These are phyloP conservation scores for Westerdykella sp. DNA, from an alignment of 2,329 filamentous ascomycete genomes.

Conservation along the genomic window DNA sequence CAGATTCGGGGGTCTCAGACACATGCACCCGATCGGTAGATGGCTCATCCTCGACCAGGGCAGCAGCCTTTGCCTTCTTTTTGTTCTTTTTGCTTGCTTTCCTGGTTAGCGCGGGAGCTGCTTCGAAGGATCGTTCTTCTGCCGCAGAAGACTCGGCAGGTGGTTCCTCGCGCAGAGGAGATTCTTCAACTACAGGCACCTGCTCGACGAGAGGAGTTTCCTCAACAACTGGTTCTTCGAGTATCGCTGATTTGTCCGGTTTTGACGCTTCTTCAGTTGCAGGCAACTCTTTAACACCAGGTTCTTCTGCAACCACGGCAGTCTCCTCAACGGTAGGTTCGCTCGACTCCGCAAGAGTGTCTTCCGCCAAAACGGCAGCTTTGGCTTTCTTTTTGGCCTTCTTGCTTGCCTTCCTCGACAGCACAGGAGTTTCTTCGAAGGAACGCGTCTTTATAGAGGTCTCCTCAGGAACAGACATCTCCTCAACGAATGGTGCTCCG, in stretches of 20 bases:
- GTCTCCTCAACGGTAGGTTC: no score
- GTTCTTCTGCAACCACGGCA: no score
- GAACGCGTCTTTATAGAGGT: background rate
- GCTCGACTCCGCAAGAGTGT: no score
- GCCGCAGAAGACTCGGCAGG: background rate
- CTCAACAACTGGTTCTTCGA: no score
- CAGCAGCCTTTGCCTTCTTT: conserved; percentile 11
- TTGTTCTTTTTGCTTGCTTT: conserved; percentile 11
- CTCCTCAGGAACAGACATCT: no score
- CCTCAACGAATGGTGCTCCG: no score
- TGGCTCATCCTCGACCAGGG: background rate
- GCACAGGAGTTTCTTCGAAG: conserved; percentile 1
- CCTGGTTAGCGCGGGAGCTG: background rate
- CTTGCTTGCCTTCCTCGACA: conserved; percentile 2
- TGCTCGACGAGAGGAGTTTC: no score
- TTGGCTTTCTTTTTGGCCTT: conserved; percentile 6
- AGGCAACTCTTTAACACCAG: no score
- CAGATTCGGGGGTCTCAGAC: background rate
- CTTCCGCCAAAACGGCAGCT: background rate
- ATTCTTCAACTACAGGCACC: background rate
- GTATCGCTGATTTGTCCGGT: no score
- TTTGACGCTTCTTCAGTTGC: no score
- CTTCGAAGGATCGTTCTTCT: background rate
- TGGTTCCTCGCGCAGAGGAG: background rate
- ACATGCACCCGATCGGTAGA: background rate